Base-by-base conservation (phyloP, 495 filamentous ascomycete species). In the Oleoguttula mirabilis region DNA sequence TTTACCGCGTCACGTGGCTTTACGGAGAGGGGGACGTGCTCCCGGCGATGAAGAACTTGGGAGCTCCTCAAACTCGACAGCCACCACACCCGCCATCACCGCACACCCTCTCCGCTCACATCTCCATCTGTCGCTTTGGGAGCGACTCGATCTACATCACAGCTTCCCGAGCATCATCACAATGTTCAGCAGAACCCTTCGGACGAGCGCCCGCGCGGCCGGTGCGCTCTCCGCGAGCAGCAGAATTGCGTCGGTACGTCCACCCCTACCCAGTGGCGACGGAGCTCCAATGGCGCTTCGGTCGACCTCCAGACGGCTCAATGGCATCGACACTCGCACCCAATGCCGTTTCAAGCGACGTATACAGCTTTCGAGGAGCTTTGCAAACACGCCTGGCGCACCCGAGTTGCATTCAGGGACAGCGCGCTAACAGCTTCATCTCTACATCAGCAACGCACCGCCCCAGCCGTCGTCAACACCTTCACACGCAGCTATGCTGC, bases 121-220 rank as follows among this genome's bases (percentile, higher is more conserved):
- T 23, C 31, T 36, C 21, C 49, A 33, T 31, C 39, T 28, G 28
- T 42, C 47, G 47, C 42, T 42, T 31, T 39, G 41, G 41, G 39
- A 45, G 36, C 42, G 36, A 28, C 32, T 12, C n/a, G 4, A 22
- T 21, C 22, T 19, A 46, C 31, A 12, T 22, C 41, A 41, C 37
- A 22, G 21, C 31, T 28, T 36, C 38, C 28, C 25, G 24, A 33
- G 17, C 37, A 19, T 17, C 42, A 37, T 42, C 50, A 53, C 20
- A 55, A 95, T 98, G 90, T 88, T 96, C 76, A 85, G 87, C 68
- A 94, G 84, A 81, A 88, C 88, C 75, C 73, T 95, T 69, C 77
- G 87, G 68, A 87, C 90, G 74, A 87, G 84, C 64, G 80, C 79
- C 73, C 85, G 87, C 72, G 79, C 81, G 69, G 81, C 90, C 67